Evolutionary conservation across 2,329 filamentous ascomycete genomes (phyloP).

Genomic region (Ophiostoma sp.): DNA sequence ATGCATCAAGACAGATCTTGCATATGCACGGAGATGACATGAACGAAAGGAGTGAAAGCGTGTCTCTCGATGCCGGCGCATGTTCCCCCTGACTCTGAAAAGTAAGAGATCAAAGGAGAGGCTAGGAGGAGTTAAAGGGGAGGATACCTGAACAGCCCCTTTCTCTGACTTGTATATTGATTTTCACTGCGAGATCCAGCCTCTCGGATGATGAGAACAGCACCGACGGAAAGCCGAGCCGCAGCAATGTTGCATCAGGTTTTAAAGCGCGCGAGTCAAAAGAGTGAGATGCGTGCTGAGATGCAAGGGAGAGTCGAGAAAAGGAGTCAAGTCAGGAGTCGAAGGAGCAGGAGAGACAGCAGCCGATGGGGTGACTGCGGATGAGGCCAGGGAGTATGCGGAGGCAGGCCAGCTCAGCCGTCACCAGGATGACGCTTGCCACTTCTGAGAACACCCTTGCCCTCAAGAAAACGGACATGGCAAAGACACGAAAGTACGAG

Average conservation of each 20-base stretch:
- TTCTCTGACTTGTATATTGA: background rate
- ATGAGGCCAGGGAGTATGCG: background rate
- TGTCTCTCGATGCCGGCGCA: background rate
- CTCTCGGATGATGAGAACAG: slow-evolving; percentile 1
- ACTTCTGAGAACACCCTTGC: background rate
- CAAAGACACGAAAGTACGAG: background rate
- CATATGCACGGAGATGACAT: slow-evolving; percentile 7
- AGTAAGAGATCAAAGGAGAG: too few species aligned
- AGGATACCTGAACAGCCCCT: background rate
- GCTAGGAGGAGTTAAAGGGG: too few species aligned
- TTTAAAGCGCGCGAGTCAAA: background rate
- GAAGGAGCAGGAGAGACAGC: background rate
- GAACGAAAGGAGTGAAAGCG: background rate
- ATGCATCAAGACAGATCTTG: slow-evolving; percentile 5
- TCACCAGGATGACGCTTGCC: background rate
- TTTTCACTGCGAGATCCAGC: background rate
- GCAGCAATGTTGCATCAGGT: background rate
- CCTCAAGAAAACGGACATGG: background rate
- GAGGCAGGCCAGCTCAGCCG: slow-evolving; percentile 5
- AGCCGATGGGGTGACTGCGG: background rate
- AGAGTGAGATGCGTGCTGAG: background rate
- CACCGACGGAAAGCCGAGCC: background rate
- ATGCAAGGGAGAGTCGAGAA: background rate
- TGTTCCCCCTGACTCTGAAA: too few species aligned
- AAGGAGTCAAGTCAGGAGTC: background rate